phyloP scores from a whole-genome alignment of 306 rosid genomes.

The Castanea mollissima region DNA sequence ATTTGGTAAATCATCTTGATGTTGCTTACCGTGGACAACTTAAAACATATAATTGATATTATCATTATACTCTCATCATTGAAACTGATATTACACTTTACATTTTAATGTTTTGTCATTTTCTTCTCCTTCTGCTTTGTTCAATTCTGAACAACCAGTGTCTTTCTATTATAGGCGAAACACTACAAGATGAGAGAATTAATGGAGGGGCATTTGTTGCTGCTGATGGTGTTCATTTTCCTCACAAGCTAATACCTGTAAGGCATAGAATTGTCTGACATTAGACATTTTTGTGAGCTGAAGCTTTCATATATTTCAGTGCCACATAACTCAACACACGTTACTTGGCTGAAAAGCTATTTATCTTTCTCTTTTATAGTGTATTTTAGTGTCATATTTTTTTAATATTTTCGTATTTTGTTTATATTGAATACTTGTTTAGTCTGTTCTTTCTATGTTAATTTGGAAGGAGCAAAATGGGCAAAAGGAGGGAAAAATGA shows the following conservation, averaged over 20 bases:
- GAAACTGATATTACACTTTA: conserved; percentile 12
- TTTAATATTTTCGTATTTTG: background rate
- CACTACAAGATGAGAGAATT: conserved; percentile 80
- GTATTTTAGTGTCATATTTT: background rate
- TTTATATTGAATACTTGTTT: background rate
- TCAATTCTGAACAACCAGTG: background rate
- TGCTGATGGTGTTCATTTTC: conserved; percentile 77
- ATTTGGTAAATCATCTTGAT: conserved; percentile 64
- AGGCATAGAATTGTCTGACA: conserved; percentile 21
- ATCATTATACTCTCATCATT: background rate
- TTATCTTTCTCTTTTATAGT: background rate
- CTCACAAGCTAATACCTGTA: conserved; percentile 95
- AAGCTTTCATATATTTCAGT: background rate
- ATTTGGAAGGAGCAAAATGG: background rate
- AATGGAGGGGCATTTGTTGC: conserved; percentile 93
- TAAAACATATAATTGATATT: conserved; percentile 9
- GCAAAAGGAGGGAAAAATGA: background rate
- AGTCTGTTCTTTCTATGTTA: background rate
- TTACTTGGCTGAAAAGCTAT: background rate
- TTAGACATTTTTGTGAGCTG: no score
- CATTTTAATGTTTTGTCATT: background rate
- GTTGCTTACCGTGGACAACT: conserved; percentile 16
- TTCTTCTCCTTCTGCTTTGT: background rate
- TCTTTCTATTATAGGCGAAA: conserved; percentile 64
- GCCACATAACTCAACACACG: background rate